Percentiles rank a stretch among this genome's conserved stretches.
These are phyloP conservation scores for Lagenidium sp. DNA, from an alignment of 352 stramenopile genomes.

Conservation along the genomic window DNA sequence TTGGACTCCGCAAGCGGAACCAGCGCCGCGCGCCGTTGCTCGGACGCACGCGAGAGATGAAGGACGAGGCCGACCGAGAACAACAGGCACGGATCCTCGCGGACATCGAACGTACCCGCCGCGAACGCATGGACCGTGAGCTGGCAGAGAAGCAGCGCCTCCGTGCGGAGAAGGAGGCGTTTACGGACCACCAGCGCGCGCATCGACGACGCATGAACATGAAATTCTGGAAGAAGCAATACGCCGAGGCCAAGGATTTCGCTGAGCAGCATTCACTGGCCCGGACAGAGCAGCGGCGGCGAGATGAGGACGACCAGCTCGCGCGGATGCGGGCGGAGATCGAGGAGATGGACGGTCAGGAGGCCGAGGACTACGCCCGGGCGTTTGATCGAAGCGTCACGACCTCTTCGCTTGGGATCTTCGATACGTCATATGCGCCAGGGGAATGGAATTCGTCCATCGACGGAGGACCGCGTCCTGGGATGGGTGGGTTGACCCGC, in stretches of 20 bases:
- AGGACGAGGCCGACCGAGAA: constrained; percentile 31
- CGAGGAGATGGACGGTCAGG: constrained; percentile 15
- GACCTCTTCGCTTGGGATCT: constrained; percentile 40
- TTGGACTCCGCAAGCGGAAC: constrained; percentile 52
- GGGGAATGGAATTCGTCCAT: constrained; percentile 52
- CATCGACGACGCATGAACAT: constrained; percentile 44
- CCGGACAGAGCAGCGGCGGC: constrained; percentile 2
- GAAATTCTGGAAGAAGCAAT: constrained; percentile 67
- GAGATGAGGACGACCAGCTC: constrained; percentile 20
- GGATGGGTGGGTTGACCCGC: constrained; percentile 28
- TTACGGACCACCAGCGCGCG: constrained; percentile 13
- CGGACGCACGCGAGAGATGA: constrained; percentile 35
- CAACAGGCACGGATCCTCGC: constrained; percentile 18
- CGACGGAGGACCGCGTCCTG: constrained; percentile 26
- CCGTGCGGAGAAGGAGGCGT: constrained; percentile 8
- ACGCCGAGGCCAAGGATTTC: constrained; percentile 32
- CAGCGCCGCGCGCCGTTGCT: constrained; percentile 41
- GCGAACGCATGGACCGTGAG: constrained; percentile 23
- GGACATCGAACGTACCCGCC: constrained; percentile 40
- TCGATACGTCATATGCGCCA: constrained; percentile 28
- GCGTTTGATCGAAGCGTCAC: constrained; percentile 19
- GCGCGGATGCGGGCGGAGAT: constrained; percentile 30
- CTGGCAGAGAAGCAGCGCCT: constrained; percentile 25
- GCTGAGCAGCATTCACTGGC: constrained; percentile 31
- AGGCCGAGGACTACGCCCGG: constrained; percentile 14